Evolutionary conservation across 139 green algal genomes (phyloP).

Genomic region (Edaphochlamys debaryana): DNA sequence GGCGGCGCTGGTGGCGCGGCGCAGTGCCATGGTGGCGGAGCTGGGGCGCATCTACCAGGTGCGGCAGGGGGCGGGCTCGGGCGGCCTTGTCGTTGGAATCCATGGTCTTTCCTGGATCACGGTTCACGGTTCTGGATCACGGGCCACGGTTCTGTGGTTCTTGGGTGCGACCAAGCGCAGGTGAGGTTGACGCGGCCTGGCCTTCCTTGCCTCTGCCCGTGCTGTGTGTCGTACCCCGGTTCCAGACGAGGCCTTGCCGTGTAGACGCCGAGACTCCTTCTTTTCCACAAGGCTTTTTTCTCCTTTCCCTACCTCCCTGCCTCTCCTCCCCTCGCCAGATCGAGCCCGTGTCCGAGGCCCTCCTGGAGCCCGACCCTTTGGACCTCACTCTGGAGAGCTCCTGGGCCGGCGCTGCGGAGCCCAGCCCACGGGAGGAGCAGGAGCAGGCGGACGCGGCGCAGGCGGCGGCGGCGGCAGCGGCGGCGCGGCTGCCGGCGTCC

Average conservation of each 20-base stretch:
- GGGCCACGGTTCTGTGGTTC: too few relatives aligned
- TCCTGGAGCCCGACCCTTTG: conserved; percentile 33
- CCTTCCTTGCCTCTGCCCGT: too few relatives aligned
- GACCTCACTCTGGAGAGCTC: conserved; percentile 39
- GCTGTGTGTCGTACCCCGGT: too few relatives aligned
- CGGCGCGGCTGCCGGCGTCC: too few relatives aligned
- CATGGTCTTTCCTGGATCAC: too few relatives aligned
- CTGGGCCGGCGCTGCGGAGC: conserved; percentile 29
- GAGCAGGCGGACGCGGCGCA: background rate
- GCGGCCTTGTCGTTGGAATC: too few relatives aligned
- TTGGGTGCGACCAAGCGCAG: too few relatives aligned
- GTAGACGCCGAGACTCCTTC: too few relatives aligned
- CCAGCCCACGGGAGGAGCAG: background rate
- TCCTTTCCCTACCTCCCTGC: background rate
- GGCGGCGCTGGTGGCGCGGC: conserved; percentile 50
- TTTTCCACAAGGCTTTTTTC: too few relatives aligned
- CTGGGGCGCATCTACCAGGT: conserved; percentile 59
- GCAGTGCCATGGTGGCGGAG: conserved; percentile 58
- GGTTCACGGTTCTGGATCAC: too few relatives aligned
- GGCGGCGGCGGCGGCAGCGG: background rate
- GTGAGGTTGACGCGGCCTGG: too few relatives aligned
- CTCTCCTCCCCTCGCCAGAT: conserved; percentile 5
- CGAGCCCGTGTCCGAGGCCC: conserved; percentile 8
- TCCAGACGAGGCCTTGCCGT: too few relatives aligned
- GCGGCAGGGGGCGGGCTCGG: background rate